A percentile compares a stretch with the other conserved stretches of the same genome.
Conservation (phyloP, 257 asterid species). For the Salvia miltiorrhiza region DNA sequence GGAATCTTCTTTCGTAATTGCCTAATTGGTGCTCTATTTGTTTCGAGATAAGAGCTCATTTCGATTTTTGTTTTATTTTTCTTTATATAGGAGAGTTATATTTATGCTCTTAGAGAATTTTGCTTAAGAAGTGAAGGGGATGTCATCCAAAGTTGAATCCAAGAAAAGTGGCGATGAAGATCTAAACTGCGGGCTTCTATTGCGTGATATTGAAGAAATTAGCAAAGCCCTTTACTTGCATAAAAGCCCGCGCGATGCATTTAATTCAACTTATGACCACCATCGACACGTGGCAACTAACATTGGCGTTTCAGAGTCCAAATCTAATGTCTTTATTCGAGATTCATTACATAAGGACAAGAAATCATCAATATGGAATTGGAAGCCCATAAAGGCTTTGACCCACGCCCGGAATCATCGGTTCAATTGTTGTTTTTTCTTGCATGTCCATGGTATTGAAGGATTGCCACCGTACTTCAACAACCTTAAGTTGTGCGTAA, state of each 20-base stretch:
- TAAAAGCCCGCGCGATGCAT: constrained; percentile 38
- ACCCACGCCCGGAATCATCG: constrained; percentile 49
- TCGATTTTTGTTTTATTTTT: neutral
- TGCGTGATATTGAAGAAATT: constrained; percentile 78
- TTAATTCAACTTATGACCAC: constrained; percentile 31
- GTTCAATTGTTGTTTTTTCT: constrained; percentile 69
- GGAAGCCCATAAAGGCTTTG: constrained; percentile 81
- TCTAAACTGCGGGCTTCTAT: constrained; percentile 45
- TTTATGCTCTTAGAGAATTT: neutral
- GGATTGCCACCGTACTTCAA: constrained; percentile 66
- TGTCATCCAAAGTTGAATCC: constrained; percentile 32
- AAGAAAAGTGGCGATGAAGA: constrained; percentile 37
- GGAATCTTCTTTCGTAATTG: neutral
- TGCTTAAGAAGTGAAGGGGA: constrained; percentile 7
- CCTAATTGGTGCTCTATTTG: neutral
- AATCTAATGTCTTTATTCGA: constrained; percentile 24
- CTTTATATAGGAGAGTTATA: neutral
- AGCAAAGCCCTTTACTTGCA: constrained; percentile 75
- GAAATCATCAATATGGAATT: constrained; percentile 74
- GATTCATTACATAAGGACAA: constrained; percentile 43
- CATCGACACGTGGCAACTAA: constrained; percentile 20
- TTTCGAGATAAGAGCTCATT: neutral
- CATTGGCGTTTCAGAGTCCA: constrained; percentile 26
- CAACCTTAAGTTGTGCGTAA: constrained; percentile 52
- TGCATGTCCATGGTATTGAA: constrained; percentile 69